Base-by-base conservation (phyloP, 2,329 filamentous ascomycete species). In the Phyllosticta citrichinensis region DNA sequence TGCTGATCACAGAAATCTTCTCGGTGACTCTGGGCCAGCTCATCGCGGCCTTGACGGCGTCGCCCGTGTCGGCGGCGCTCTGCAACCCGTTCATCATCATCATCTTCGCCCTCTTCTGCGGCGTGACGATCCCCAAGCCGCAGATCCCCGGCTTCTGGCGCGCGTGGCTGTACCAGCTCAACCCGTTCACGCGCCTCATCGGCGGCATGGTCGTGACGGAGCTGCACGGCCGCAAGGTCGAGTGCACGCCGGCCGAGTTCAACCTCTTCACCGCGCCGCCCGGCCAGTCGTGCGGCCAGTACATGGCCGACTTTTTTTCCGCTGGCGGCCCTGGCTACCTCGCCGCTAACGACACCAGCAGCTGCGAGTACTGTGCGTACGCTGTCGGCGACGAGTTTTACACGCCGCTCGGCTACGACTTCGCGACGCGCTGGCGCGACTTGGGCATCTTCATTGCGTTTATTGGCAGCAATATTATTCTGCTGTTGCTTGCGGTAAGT, bases 1-100 rank as follows among this genome's bases (percentile, higher is more conserved):
- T 95, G 3, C 80, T 96, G 59, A 81, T 93, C 67, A 93, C 89
- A 0, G 91, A 96, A 71, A 72, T 95, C 56, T 96, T 96, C 76
- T 85, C 88, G 9, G 87, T 95, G 50, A 91, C 89, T 0, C 77
- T 96, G 1, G 91, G 82, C 2, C 91, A 76, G 70, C 83, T 83
- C 61, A 80, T 96, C 4, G 86, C 89, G 0, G 86, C 91, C 0
- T 75, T 93, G 61, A 94, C 90, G 0, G 89, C 91, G 0, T 86
- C 83, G 24, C 84, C 88, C 1, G 91, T 91, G 74, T 89, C 95
- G 67, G 86, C 88, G 0, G 85, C 87, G 14, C 84, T 93, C 66
- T 81, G 90, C 65, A 91, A 95, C 67, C 91, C 91, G 0, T 89
- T 92, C 70, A 77, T 94, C 71, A 86, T 91, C 73, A 89, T 94